phyloP scores from a whole-genome alignment of 129 eudicot genomes.

The Saposhnikovia divaricata region DNA sequence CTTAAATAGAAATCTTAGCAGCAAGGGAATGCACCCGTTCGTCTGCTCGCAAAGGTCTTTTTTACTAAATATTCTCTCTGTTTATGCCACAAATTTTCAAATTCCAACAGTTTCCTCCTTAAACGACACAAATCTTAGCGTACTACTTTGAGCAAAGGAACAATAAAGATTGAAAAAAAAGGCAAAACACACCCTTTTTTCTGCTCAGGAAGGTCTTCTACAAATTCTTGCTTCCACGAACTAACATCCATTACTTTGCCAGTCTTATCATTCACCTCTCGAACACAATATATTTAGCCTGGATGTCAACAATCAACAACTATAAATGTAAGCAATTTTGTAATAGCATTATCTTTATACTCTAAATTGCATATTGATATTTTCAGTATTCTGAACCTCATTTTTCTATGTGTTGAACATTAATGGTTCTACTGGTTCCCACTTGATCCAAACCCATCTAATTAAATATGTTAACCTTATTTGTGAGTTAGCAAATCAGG shows the following conservation, averaged over 20 bases:
- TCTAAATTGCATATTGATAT: neutral
- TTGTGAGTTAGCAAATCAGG: neutral
- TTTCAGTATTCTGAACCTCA: neutral
- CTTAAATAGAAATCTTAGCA: neutral
- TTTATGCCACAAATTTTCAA: neutral
- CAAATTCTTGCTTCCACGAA: constrained; percentile 74
- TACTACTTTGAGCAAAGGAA: neutral
- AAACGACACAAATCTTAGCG: neutral
- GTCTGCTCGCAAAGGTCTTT: constrained; percentile 71
- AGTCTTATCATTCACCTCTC: constrained; percentile 94
- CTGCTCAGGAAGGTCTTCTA: constrained; percentile 79
- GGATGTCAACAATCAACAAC: constrained; percentile 13
- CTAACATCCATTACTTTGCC: constrained; percentile 52
- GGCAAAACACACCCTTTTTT: constrained; percentile 49
- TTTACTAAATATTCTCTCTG: neutral
- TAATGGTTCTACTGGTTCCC: neutral
- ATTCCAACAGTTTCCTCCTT: neutral
- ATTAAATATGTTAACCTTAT: neutral
- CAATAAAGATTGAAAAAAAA: neutral
- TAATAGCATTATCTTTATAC: neutral
- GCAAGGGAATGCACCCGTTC: too few species aligned
- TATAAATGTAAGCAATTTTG: neutral
- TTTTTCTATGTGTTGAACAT: neutral
- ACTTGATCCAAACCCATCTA: neutral
- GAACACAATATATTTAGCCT: constrained; percentile 61